Evolutionary conservation across 1,139 yeast species (phyloP), one percentile per base, ranked within the genome.

Genomic region (Zygosaccharomyces pseudobailii): DNA sequence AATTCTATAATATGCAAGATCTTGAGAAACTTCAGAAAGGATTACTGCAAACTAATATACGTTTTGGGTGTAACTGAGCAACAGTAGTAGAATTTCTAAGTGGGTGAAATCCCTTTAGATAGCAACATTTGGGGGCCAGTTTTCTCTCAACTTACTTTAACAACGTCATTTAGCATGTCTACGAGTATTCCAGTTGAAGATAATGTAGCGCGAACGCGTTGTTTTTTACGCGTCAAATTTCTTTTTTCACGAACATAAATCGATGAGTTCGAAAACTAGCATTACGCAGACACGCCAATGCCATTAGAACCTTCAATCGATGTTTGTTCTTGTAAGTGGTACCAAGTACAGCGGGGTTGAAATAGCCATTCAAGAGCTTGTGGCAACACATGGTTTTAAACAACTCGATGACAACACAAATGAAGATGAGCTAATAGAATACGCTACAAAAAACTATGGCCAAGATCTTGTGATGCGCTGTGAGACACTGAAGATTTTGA

Each of bases 401-500:
- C 54, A 55, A 42, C 41, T 69, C 34, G 65, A 60, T 17, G 40
- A 55, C 4, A 30, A 49, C 2, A 79, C 76, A 52, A 57, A 61
- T 6, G 63, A 74, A n/a, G 75, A 71, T 0, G 72, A 68, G 3
- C 69, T 90, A 36, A 63, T 86, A 6, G 79, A 79, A 13, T 78
- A 72, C 61, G 90, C 80, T 19, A 90, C 97, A 0, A 63, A 68
- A 25, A 73, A 81, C 53, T 92, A 96, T 94, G 70, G 73, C 31
- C 69, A 74, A 10, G 70, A 84, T 56, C 82, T 72, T 60, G 95
- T 88, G 4, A 63, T 86, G 5, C 66, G 77, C 0, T 79, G 80
- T 50, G 65, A 69, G 9, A 70, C 71, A 22, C 55, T 75, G 4
- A 65, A 64, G 0, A 68, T 75, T 46, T 71, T 87, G 31, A 73